Percentiles rank a stretch among this genome's conserved stretches.
phyloP scores from a whole-genome alignment of 2,329 filamentous ascomycete genomes.

The Colletotrichum abscissum region DNA sequence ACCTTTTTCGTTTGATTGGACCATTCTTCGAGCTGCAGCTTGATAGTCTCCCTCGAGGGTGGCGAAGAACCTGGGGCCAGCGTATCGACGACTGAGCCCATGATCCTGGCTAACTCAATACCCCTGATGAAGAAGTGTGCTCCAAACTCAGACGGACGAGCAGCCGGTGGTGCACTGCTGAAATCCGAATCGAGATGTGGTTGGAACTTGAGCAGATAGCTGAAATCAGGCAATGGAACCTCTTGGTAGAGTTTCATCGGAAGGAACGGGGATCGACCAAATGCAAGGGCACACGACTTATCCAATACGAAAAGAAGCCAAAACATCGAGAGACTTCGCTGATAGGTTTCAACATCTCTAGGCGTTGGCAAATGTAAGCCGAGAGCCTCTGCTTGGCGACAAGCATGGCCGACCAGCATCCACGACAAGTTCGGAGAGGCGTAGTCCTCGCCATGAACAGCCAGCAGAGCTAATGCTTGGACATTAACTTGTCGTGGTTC shows the following conservation, averaged over 20 bases:
- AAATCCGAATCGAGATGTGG: background rate
- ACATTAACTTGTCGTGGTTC: slow-evolving; percentile 4
- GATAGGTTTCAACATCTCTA: background rate
- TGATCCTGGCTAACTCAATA: slow-evolving; percentile 2
- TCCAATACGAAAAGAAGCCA: slow-evolving; percentile 17
- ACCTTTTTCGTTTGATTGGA: background rate
- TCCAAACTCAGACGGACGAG: background rate
- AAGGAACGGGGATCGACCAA: slow-evolving; percentile 16
- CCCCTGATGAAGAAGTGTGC: background rate
- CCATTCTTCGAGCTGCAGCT: slow-evolving; percentile 8
- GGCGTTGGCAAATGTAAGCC: background rate
- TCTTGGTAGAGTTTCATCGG: background rate
- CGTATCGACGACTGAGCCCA: background rate
- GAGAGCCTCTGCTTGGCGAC: slow-evolving; percentile 14
- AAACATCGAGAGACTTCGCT: slow-evolving; percentile 2
- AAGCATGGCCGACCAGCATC: slow-evolving; percentile 20
- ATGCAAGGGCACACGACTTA: slow-evolving; percentile 14
- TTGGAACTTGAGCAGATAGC: slow-evolving; percentile 7
- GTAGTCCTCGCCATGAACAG: slow-evolving; percentile 18
- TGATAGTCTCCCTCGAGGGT: background rate
- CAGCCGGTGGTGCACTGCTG: background rate
- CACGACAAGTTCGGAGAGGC: slow-evolving; percentile 12
- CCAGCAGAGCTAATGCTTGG: background rate
- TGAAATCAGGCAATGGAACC: slow-evolving; percentile 11
- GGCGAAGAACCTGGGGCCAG: background rate